A percentile compares a stretch with the other conserved stretches of the same genome.
phyloP scores from a whole-genome alignment of 805 yeast species.

The Hanseniaspora valbyensis region DNA sequence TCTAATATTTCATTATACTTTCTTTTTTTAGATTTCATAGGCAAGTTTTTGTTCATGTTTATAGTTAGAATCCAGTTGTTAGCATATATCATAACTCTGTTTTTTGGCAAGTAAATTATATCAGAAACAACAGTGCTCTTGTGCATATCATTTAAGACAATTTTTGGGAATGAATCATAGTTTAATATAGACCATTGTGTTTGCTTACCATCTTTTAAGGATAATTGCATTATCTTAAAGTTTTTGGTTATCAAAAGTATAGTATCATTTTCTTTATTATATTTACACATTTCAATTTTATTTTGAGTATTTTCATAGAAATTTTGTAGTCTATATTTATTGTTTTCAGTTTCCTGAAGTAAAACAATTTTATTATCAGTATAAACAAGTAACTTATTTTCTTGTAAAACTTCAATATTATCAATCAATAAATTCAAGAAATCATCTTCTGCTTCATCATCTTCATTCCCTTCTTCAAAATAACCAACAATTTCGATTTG shows the following conservation, averaged over 20 bases:
- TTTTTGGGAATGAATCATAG: conserved; percentile 10
- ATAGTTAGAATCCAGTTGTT: conserved; percentile 12
- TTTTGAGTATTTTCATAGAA: conserved; percentile 1
- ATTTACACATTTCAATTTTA: conserved; percentile 8
- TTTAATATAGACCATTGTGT: conserved; percentile 11
- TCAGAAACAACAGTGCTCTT: conserved; percentile 5
- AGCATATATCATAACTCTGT: conserved; percentile 1
- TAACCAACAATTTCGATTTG: conserved; percentile 2
- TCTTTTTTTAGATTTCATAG: conserved; percentile 15
- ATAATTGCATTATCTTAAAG: conserved; percentile 5
- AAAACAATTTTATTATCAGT: background rate
- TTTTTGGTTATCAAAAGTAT: conserved; percentile 6
- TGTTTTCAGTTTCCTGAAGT: background rate
- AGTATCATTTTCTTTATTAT: background rate
- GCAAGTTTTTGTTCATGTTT: conserved; percentile 9
- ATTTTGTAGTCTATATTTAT: background rate
- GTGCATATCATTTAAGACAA: conserved; percentile 11
- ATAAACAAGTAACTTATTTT: conserved; percentile 1
- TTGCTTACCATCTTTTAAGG: conserved; percentile 1
- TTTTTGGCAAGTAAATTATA: conserved; percentile 2
- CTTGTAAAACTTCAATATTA: conserved; percentile 7
- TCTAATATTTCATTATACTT: conserved; percentile 12
- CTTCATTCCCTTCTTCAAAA: conserved; percentile 9
- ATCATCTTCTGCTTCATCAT: conserved; percentile 14
- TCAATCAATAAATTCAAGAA: background rate